phyloP scores from a whole-genome alignment of 257 asterid species.

The Rubia yunnanensis region DNA sequence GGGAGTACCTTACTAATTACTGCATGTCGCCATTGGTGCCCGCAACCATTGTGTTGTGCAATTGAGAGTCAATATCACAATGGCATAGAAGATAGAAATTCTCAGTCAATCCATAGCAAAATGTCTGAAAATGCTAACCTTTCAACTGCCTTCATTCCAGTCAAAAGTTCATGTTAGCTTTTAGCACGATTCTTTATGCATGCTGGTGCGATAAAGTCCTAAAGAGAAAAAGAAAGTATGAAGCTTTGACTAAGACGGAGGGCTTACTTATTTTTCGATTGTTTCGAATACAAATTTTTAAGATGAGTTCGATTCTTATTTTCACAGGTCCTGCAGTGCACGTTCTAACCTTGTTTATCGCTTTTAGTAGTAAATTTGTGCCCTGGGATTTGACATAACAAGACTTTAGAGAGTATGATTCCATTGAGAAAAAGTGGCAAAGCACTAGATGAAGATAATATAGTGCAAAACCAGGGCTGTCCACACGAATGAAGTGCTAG shows the following conservation, averaged over 20 bases:
- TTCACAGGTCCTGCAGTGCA: not conserved
- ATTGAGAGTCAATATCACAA: not conserved
- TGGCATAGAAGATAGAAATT: not conserved
- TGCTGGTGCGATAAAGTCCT: too few relatives aligned
- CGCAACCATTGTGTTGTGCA: not conserved
- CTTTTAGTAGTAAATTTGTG: not conserved
- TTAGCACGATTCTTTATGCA: not conserved
- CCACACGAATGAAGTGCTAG: not conserved
- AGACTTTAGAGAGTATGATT: not conserved
- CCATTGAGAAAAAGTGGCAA: not conserved
- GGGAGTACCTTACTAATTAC: not conserved
- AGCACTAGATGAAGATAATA: not conserved
- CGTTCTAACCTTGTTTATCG: too few relatives aligned
- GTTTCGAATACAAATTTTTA: too few relatives aligned
- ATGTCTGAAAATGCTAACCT: not conserved
- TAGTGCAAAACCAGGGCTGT: not conserved
- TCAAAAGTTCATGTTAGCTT: too few relatives aligned
- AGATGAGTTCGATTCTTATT: not conserved
- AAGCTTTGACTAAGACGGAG: too few relatives aligned
- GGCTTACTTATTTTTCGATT: too few relatives aligned
- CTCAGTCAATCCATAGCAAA: not conserved
- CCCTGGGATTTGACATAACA: not conserved
- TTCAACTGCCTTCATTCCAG: too few relatives aligned
- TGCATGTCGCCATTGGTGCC: conserved; percentile 6
- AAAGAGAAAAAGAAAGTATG: too few relatives aligned